phyloP scores from a whole-genome alignment of 2,329 filamentous ascomycete genomes.

The Fusarium newnesense region DNA sequence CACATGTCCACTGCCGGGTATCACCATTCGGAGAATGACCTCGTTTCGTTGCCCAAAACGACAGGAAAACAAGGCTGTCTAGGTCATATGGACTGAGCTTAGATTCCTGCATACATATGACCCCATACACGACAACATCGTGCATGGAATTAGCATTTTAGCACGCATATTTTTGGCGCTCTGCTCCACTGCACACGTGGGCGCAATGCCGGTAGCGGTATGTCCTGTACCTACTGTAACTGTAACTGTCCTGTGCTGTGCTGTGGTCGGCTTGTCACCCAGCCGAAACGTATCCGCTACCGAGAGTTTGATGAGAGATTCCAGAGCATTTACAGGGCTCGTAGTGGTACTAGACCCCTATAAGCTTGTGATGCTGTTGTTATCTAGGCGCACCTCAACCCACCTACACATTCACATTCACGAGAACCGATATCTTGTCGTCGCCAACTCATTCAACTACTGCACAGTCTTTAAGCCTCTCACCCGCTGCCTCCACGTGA shows the following conservation, averaged over 20 bases:
- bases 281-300: slow-evolving; percentile 21
- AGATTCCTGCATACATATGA: slow-evolving; percentile 3
- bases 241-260: slow-evolving; percentile 3
- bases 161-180: slow-evolving; percentile 9
- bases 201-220: slow-evolving; percentile 40
- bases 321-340: not conserved
- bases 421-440: not conserved
- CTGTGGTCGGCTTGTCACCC: slow-evolving; percentile 18
- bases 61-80: not conserved
- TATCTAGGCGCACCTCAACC: not conserved
- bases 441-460: slow-evolving; percentile 1
- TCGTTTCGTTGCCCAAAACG: not conserved
- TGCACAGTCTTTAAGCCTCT: slow-evolving; percentile 17
- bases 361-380: not conserved
- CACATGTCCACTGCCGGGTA: slow-evolving; percentile 20
- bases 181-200: slow-evolving; percentile 43
- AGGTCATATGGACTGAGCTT: slow-evolving; percentile 3
- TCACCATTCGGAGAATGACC: slow-evolving; percentile 5
- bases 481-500: slow-evolving; percentile 38
- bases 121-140: slow-evolving; percentile 16
- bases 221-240: not conserved
- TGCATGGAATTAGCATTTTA: slow-evolving; percentile 10
- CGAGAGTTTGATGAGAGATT: slow-evolving; percentile 19
- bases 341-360: not conserved
- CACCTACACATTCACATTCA: not conserved